Evolutionary conservation across 805 yeast genomes (phyloP), one percentile per base, ranked within the genome.

Genomic region (Ogataea paradorogensis): DNA sequence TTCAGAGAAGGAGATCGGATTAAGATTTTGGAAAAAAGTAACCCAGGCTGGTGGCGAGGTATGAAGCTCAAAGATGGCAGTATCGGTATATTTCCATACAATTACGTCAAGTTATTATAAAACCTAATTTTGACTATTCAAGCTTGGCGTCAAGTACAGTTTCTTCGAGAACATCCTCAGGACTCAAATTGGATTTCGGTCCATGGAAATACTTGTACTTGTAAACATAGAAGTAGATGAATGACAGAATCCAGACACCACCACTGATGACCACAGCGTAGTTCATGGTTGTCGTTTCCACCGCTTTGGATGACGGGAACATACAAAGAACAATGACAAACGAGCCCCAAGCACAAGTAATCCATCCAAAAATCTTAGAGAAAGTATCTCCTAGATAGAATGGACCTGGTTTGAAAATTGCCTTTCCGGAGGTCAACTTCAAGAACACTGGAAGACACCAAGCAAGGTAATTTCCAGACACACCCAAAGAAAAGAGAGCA

Each of bases 401-500:
- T 5, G 78, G 77, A 4, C 91, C 93, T 2, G 87, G 87, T 10
- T 55, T 65, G 51, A 80, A 80, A 32, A 74, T 63, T 9, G 63
- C 61, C 38, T 64, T 64, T 26, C 80, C 80, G 26, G 65, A 65
- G 1, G 80, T 71, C 35, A 76, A 62, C 38, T 76, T 66, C 41
- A 78, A 62, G 36, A 76, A 64, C 18, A 78, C 72, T 15, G 89
- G 88, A 31, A 70, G 65, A 36, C 76, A 67, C 84, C 86, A 77
- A 3, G 85, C 77, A 20, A 80, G 61, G 49, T 74, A 73, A 55
- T 80, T 78, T 41, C 85, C 82, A 8, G 82, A 74, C 44, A 80
- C 73, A 24, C 74, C 75, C 28, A 82, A 65, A 1, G 84, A 74
- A 63, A 82, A 83, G 32, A 83, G 66, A n/a, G 89, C 88, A 42